These are phyloP conservation scores for Xylariaceae sp. DNA, from an alignment of 2,329 filamentous ascomycete genomes.

Conservation along the genomic window DNA sequence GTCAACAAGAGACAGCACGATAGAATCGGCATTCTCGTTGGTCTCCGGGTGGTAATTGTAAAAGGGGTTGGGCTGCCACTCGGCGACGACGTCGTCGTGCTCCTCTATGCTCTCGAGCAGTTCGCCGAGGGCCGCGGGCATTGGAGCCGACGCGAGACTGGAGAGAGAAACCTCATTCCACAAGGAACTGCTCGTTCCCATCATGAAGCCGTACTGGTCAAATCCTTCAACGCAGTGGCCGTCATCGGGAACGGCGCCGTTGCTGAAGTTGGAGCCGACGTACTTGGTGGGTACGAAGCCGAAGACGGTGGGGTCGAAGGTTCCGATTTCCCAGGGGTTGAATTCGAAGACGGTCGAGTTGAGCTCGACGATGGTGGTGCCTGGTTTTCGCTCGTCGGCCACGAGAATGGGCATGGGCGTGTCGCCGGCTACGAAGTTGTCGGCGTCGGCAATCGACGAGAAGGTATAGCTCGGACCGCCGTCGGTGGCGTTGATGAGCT, in stretches of 20 bases:
- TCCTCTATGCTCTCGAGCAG: slow-evolving; percentile 36
- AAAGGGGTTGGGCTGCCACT: slow-evolving; percentile 73
- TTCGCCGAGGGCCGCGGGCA: slow-evolving; percentile 54
- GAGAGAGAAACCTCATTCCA: slow-evolving; percentile 80
- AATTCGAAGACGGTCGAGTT: slow-evolving; percentile 76
- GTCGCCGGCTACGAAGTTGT: slow-evolving; percentile 58
- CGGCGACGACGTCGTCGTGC: slow-evolving; percentile 61
- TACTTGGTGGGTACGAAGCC: slow-evolving; percentile 69
- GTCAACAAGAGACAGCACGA: slow-evolving; percentile 67
- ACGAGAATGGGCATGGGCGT: slow-evolving; percentile 72
- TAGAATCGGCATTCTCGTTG: slow-evolving; percentile 52
- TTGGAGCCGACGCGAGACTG: slow-evolving; percentile 23
- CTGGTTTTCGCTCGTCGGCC: slow-evolving; percentile 62
- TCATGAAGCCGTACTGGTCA: slow-evolving; percentile 76
- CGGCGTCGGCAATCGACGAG: slow-evolving; percentile 63
- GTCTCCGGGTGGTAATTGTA: slow-evolving; percentile 56
- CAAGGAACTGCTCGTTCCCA: slow-evolving; percentile 79
- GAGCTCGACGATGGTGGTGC: slow-evolving; percentile 56
- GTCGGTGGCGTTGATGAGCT: slow-evolving; percentile 62
- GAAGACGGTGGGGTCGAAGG: slow-evolving; percentile 67
- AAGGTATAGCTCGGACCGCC: slow-evolving; percentile 69
- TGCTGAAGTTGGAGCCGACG: slow-evolving; percentile 67
- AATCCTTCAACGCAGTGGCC: slow-evolving; percentile 70
- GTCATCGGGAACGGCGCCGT: slow-evolving; percentile 52
- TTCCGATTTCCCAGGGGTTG: slow-evolving; percentile 75